phyloP scores from a whole-genome alignment of 495 filamentous ascomycete species.

The Geoglossum glabrum region DNA sequence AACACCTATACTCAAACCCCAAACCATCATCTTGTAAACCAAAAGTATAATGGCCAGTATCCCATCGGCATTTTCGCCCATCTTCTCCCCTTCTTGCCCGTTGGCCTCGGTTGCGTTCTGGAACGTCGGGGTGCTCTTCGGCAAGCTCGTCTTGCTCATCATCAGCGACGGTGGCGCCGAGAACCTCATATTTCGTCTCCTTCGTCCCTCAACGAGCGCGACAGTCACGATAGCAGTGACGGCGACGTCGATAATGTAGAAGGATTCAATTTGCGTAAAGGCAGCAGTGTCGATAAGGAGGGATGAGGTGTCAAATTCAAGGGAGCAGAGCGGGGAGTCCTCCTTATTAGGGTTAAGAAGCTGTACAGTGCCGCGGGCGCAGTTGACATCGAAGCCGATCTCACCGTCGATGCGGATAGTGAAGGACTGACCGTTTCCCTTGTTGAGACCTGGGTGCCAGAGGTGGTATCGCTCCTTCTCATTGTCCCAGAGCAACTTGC shows the following conservation, averaged over 20 bases:
- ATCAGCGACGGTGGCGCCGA: neutral
- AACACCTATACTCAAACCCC: neutral
- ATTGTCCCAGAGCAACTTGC: conserved; percentile 48
- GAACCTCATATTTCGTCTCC: neutral
- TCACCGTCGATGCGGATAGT: conserved; percentile 29
- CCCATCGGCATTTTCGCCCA: neutral
- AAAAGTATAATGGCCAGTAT: neutral
- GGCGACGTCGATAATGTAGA: conserved; percentile 59
- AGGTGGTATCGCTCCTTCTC: conserved; percentile 44
- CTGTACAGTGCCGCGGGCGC: conserved; percentile 2
- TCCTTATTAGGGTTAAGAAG: neutral
- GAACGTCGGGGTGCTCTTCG: neutral
- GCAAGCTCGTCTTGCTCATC: neutral
- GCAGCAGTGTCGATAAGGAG: conserved; percentile 26
- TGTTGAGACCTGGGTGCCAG: conserved; percentile 41
- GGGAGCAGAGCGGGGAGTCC: conserved; percentile 30
- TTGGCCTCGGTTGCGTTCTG: neutral
- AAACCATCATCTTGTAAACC: neutral
- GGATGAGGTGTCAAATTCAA: conserved; percentile 27
- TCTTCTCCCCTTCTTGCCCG: neutral
- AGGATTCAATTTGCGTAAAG: conserved; percentile 28
- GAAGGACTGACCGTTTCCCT: conserved; percentile 27
- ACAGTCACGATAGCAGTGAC: conserved; percentile 50
- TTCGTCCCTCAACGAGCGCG: conserved; percentile 22
- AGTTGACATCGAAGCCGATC: conserved; percentile 18